These are phyloP conservation scores for Ceratobasidium sp. DNA, from an alignment of 1,284 basidiomycete genomes.

Conservation along the genomic window DNA sequence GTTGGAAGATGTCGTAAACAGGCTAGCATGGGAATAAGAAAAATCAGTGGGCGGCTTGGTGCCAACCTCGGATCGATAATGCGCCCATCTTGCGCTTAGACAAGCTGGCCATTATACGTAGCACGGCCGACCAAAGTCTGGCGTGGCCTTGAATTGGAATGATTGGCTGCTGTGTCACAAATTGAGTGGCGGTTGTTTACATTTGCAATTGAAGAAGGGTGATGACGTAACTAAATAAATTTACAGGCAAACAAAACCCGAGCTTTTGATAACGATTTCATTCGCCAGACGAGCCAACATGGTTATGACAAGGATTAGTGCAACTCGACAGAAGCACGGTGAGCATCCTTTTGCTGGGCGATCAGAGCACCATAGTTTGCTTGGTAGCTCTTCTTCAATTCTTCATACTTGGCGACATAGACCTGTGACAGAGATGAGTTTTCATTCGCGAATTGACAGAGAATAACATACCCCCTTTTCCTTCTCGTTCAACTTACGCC, in stretches of 20 bases:
- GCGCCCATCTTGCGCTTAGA: too few species aligned
- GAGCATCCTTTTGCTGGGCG: constrained; percentile 11
- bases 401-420: neutral
- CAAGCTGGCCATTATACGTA: too few species aligned
- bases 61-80: too few species aligned
- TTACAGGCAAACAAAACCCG: neutral
- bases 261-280: neutral
- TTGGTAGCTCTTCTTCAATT: neutral
- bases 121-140: too few species aligned
- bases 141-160: too few species aligned
- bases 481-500: constrained; percentile 19
- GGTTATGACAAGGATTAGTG: too few species aligned
- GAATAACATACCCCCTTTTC: constrained; percentile 4
- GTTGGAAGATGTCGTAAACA: too few species aligned
- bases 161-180: neutral
- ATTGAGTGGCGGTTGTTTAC: constrained; percentile 3
- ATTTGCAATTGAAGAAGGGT: neutral
- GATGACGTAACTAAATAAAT: constrained; percentile 13
- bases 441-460: neutral
- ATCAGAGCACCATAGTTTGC: constrained; percentile 8
- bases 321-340: too few species aligned
- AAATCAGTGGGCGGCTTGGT: too few species aligned
- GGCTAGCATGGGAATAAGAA: too few species aligned
- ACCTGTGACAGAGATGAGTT: neutral
- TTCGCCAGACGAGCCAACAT: neutral